phyloP scores from a whole-genome alignment of 495 filamentous ascomycete species.

The Daldinia concentrica region DNA sequence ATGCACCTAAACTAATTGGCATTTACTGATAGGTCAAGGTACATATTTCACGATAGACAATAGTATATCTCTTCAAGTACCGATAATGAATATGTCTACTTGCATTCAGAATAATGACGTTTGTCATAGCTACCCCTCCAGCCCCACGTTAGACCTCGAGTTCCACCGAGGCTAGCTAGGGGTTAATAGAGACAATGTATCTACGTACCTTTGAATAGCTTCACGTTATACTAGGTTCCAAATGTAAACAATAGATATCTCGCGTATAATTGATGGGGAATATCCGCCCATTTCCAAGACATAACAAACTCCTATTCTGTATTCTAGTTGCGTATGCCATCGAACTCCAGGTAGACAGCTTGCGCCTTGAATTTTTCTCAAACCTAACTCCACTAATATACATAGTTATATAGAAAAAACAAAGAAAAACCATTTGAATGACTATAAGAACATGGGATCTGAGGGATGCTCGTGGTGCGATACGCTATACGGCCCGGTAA shows the following conservation, averaged over 20 bases:
- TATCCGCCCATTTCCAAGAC: background rate
- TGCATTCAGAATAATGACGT: constrained; percentile 28
- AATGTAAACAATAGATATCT: background rate
- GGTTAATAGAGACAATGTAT: background rate
- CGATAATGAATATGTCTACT: background rate
- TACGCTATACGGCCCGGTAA: background rate
- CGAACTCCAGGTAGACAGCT: constrained; percentile 14
- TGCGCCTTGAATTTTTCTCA: constrained; percentile 16
- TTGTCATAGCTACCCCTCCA: constrained; percentile 31
- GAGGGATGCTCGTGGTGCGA: background rate
- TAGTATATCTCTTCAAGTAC: too few species aligned
- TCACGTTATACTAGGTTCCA: background rate
- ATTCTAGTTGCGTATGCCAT: constrained; percentile 2
- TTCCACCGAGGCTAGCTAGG: background rate
- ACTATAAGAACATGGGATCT: constrained; percentile 18
- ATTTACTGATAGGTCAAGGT: too few species aligned
- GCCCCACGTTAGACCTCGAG: background rate
- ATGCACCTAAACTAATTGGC: too few species aligned
- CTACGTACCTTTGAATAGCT: constrained; percentile 5
- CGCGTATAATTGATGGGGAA: background rate
- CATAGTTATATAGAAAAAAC: constrained; percentile 14
- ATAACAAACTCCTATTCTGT: background rate
- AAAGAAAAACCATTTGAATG: constrained; percentile 7
- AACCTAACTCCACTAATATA: constrained; percentile 23
- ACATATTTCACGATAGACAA: too few species aligned